These are phyloP conservation scores for Agapanthus africanus DNA, from an alignment of 106 monocot genomes.

Conservation along the genomic window DNA sequence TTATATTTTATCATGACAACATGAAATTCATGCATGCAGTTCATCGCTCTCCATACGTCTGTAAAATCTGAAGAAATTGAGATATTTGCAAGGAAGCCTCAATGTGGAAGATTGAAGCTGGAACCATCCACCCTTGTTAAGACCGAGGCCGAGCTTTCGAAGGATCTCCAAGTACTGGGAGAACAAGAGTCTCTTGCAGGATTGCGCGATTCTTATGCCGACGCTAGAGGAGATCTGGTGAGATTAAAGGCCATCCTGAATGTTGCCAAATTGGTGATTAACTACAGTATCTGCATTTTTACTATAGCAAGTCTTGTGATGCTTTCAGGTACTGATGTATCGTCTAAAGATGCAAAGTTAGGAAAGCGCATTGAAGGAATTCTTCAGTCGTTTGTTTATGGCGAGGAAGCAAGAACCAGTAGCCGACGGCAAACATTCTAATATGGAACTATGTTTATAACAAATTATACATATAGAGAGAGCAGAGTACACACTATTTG, in stretches of 20 bases:
- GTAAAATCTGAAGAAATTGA: slow-evolving; percentile 46
- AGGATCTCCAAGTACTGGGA: slow-evolving; percentile 29
- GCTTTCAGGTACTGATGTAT: slow-evolving; percentile 38
- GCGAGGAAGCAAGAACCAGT: too few relatives aligned
- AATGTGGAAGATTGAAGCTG: too few relatives aligned
- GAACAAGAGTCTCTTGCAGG: slow-evolving; percentile 50
- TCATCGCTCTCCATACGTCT: slow-evolving; percentile 56
- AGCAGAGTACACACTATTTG: too few relatives aligned
- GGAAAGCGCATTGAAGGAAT: too few relatives aligned
- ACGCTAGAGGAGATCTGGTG: slow-evolving; percentile 57
- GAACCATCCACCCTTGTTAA: slow-evolving; percentile 10
- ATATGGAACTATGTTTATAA: too few relatives aligned
- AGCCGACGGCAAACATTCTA: too few relatives aligned
- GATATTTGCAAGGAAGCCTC: slow-evolving; percentile 35
- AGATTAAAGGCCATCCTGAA: not conserved
- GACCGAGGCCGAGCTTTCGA: slow-evolving; percentile 3
- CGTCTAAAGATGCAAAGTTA: slow-evolving; percentile 9
- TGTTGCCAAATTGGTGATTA: not conserved
- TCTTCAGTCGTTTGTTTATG: too few relatives aligned
- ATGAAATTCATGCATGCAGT: slow-evolving; percentile 43
- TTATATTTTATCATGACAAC: too few relatives aligned
- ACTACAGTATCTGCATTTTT: not conserved
- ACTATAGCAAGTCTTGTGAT: too few relatives aligned
- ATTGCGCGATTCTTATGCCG: slow-evolving; percentile 32
- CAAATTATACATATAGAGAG: too few relatives aligned